Percentiles rank a stretch among this genome's conserved stretches.
These are phyloP conservation scores for Metrosideros polymorpha DNA, from an alignment of 441 rosid species.

Conservation along the genomic window DNA sequence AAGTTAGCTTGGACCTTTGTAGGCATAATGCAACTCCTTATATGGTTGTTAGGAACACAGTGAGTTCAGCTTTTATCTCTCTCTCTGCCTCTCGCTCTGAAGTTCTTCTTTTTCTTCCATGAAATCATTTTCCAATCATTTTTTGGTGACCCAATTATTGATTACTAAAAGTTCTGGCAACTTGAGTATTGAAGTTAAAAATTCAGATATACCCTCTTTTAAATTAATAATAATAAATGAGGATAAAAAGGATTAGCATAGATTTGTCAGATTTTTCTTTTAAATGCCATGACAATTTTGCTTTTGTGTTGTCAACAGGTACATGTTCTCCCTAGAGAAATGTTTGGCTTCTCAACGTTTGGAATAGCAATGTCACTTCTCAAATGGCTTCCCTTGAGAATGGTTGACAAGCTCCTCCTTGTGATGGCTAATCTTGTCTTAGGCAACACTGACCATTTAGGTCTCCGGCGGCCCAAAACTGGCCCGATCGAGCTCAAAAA, in stretches of 20 bases:
- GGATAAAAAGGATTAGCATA: background rate
- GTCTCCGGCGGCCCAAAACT: slow-evolving; percentile 82
- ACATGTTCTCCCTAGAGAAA: slow-evolving; percentile 86
- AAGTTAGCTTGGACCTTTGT: slow-evolving; percentile 85
- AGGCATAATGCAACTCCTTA: slow-evolving; percentile 69
- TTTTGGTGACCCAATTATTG: background rate
- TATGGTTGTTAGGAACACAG: slow-evolving; percentile 82
- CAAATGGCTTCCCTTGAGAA: slow-evolving; percentile 63
- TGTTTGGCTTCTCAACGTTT: slow-evolving; percentile 77
- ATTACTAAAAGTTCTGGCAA: background rate
- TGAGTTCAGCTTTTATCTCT: slow-evolving; percentile 16
- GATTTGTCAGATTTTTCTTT: background rate
- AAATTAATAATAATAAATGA: background rate
- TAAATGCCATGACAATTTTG: background rate
- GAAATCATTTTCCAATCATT: background rate
- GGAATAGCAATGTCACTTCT: slow-evolving; percentile 74
- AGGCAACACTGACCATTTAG: slow-evolving; percentile 67
- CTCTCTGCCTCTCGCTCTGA: background rate
- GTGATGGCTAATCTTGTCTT: slow-evolving; percentile 36
- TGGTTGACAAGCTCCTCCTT: slow-evolving; percentile 59
- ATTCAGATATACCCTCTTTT: background rate
- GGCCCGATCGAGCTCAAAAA: slow-evolving; percentile 87
- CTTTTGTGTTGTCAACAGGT: slow-evolving; percentile 28
- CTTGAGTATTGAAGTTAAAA: background rate
- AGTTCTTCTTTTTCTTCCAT: background rate